These are phyloP conservation scores for Endocarpon pusillum DNA, from an alignment of 495 filamentous ascomycete genomes.

Conservation along the genomic window DNA sequence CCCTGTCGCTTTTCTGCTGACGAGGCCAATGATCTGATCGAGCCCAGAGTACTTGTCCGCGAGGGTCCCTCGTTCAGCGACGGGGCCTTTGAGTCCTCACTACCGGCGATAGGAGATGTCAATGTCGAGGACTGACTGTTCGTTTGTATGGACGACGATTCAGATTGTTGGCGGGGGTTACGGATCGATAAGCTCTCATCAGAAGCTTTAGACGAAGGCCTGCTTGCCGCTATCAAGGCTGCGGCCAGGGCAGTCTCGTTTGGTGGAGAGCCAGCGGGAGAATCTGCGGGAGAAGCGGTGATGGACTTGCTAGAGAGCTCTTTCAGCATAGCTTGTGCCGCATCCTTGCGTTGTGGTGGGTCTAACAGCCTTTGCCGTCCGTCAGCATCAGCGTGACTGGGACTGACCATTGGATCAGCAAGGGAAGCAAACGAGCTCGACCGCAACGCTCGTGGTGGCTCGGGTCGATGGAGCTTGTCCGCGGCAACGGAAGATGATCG, in stretches of 20 bases:
- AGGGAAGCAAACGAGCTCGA: conserved; percentile 47
- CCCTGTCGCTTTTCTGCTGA: conserved; percentile 16
- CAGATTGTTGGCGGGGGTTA: not conserved
- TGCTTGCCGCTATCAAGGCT: conserved; percentile 10
- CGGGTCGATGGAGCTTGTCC: conserved; percentile 18
- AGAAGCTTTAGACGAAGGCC: conserved; percentile 26
- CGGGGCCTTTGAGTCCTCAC: too few relatives aligned
- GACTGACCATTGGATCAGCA: conserved; percentile 44
- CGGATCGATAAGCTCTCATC: conserved; percentile 3
- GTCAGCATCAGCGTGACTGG: conserved; percentile 44
- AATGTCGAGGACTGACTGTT: not conserved
- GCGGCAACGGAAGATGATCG: too few relatives aligned
- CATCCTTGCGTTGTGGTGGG: conserved; percentile 18
- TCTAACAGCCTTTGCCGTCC: conserved; percentile 19
- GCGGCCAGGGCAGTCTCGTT: conserved; percentile 16
- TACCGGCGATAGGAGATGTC: too few relatives aligned
- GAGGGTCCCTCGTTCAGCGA: not conserved
- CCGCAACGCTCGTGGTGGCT: conserved; percentile 38
- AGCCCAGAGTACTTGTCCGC: conserved; percentile 2
- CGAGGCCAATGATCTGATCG: conserved; percentile 8
- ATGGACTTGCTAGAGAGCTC: conserved; percentile 46
- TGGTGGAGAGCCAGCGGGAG: conserved; percentile 33
- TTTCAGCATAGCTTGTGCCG: conserved; percentile 45
- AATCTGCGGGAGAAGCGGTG: conserved; percentile 36
- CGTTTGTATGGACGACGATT: not conserved